Conservation (phyloP, 768 basidiomycete species). For the Mycena belliarum region DNA sequence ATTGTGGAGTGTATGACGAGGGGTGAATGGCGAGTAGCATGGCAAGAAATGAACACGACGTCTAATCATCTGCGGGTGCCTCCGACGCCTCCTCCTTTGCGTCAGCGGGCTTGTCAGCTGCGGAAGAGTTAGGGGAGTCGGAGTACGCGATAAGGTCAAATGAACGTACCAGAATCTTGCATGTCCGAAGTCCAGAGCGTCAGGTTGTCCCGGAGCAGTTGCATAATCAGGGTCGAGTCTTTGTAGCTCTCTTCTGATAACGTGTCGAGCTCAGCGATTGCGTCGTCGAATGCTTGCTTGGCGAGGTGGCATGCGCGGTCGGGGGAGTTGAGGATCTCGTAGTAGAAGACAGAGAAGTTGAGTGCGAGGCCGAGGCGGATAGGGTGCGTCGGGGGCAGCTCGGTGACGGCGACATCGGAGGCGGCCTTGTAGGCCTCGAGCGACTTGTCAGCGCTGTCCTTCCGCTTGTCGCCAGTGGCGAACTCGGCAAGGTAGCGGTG, state of each 20-base stretch:
- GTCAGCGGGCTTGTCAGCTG: slow-evolving; percentile 70
- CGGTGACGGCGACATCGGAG: slow-evolving; percentile 93
- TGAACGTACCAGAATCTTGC: slow-evolving; percentile 80
- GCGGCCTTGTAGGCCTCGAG: slow-evolving; percentile 97
- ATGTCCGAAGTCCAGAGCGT: slow-evolving; percentile 99
- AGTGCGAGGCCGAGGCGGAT: slow-evolving; percentile 98
- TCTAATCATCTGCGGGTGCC: slow-evolving; percentile 67
- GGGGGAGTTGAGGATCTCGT: slow-evolving; percentile 98
- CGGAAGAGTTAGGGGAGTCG: slow-evolving; percentile 14
- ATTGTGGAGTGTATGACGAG: slow-evolving; percentile 13
- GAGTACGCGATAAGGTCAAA: neutral
- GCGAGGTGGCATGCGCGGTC: slow-evolving; percentile 98
- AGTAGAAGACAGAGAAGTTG: slow-evolving; percentile 99
- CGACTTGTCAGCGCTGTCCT: slow-evolving; percentile 96
- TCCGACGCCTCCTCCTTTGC: slow-evolving; percentile 68
- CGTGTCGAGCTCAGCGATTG: slow-evolving; percentile 98
- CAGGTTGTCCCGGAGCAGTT: slow-evolving; percentile 94
- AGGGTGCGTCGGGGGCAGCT: slow-evolving; percentile 94
- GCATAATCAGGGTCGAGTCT: slow-evolving; percentile 97
- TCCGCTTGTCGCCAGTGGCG: slow-evolving; percentile 96
- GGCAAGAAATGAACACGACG: slow-evolving; percentile 23
- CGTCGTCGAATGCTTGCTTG: slow-evolving; percentile 99
- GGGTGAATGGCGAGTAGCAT: slow-evolving; percentile 32
- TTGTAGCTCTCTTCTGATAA: slow-evolving; percentile 99
- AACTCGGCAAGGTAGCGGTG: slow-evolving; percentile 99